A percentile compares a stretch with the other conserved stretches of the same genome.
phyloP scores from a whole-genome alignment of 2,329 filamentous ascomycete species.

The Fusarium torulosum region DNA sequence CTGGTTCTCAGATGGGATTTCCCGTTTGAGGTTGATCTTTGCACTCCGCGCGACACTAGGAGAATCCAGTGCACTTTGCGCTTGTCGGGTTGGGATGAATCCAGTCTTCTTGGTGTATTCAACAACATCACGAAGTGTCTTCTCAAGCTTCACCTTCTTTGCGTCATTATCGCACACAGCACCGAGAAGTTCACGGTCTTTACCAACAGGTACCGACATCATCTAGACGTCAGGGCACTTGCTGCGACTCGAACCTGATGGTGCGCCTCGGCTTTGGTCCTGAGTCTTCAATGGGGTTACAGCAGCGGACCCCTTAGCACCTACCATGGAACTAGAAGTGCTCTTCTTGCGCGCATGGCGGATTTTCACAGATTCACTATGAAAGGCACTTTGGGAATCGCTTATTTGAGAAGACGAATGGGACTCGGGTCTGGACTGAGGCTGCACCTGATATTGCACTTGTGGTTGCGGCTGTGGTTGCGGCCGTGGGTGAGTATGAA shows the following conservation, averaged over 20 bases:
- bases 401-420: constrained; percentile 1
- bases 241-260: constrained; percentile 2
- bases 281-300: constrained; percentile 7
- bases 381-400: constrained; percentile 3
- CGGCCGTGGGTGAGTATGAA: background rate
- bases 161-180: constrained; percentile 2
- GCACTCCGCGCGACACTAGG: background rate
- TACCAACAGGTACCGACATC: constrained; percentile 27
- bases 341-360: background rate
- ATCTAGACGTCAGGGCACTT: constrained; percentile 33
- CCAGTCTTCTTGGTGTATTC: constrained; percentile 25
- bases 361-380: background rate
- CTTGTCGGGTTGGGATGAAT: constrained; percentile 38
- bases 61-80: constrained; percentile 17
- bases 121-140: constrained; percentile 21
- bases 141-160: constrained; percentile 13
- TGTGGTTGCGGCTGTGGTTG: background rate
- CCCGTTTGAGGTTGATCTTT: constrained; percentile 6
- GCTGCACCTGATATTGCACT: constrained; percentile 1
- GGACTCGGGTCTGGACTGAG: background rate
- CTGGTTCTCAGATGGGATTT: background rate
- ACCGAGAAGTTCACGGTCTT: constrained; percentile 22
- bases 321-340: background rate
- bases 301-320: background rate
- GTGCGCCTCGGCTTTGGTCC: background rate